Evolutionary conservation across 2,329 filamentous ascomycete genomes (phyloP).

Genomic region (Curvularia hawaiiensis): DNA sequence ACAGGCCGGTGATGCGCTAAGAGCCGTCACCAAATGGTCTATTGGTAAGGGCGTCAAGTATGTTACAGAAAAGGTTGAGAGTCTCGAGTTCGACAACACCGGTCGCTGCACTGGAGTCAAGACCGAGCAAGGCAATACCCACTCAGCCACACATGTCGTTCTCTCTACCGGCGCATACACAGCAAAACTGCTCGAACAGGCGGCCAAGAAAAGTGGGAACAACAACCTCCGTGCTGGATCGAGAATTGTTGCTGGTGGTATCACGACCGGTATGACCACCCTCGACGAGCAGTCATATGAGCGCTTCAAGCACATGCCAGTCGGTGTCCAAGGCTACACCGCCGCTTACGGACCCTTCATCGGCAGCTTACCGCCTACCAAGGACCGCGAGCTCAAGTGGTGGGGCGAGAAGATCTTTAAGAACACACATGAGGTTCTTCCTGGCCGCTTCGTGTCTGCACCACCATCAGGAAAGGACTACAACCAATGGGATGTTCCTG

Average conservation of each 20-base stretch:
- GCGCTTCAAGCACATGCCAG: constrained; percentile 42
- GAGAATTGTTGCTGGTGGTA: constrained; percentile 63
- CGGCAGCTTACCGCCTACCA: constrained; percentile 40
- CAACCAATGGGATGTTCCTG: constrained; percentile 66
- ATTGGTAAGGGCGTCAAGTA: constrained; percentile 65
- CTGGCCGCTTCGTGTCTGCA: constrained; percentile 61
- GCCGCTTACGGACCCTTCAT: constrained; percentile 40
- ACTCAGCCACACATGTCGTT: constrained; percentile 37
- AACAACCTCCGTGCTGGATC: constrained; percentile 59
- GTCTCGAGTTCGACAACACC: constrained; percentile 54
- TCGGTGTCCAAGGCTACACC: constrained; percentile 40
- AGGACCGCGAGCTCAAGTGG: constrained; percentile 43
- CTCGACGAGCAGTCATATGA: constrained; percentile 44
- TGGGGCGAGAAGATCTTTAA: constrained; percentile 46
- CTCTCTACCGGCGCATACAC: constrained; percentile 53
- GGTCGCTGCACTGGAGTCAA: constrained; percentile 50
- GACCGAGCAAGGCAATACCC: constrained; percentile 41
- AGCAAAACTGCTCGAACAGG: constrained; percentile 53
- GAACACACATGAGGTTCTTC: constrained; percentile 43
- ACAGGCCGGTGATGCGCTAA: constrained; percentile 64
- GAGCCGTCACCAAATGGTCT: constrained; percentile 59
- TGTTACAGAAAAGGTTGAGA: constrained; percentile 57
- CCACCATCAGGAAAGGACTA: constrained; percentile 64
- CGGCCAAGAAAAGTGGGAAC: constrained; percentile 53
- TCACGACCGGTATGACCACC: constrained; percentile 55